These are phyloP conservation scores for Fraxinus angustifolia DNA, from an alignment of 305 asterid genomes.

Conservation along the genomic window DNA sequence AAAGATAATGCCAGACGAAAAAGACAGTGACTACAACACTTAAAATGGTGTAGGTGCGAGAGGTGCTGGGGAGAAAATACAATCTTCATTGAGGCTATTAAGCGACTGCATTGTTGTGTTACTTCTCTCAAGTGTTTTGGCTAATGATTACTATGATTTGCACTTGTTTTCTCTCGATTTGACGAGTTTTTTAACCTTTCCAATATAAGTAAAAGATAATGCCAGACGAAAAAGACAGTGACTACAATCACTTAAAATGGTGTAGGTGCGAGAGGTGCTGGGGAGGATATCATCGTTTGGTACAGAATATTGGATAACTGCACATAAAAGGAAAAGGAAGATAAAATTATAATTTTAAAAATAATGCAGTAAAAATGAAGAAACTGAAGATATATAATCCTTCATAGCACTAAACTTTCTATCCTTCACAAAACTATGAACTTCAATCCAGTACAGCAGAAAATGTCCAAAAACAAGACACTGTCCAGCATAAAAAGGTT, in stretches of 20 bases:
- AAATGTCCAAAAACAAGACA: not conserved
- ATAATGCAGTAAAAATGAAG: not conserved
- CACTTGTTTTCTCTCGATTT: not conserved
- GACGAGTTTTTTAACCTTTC: not conserved
- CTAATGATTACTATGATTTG: not conserved
- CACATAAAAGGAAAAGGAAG: not conserved
- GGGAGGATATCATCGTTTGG: not conserved
- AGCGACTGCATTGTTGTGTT: not conserved
- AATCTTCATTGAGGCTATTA: not conserved
- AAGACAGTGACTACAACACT: too few species aligned
- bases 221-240: not conserved
- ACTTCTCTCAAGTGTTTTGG: not conserved
- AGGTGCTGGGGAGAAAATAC: too few species aligned
- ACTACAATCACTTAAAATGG: not conserved
- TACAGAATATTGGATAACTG: not conserved
- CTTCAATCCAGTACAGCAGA: not conserved
- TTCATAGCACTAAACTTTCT: not conserved
- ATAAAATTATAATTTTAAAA: not conserved
- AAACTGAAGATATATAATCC: not conserved
- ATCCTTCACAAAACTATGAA: not conserved
- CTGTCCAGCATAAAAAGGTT: not conserved
- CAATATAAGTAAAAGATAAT: not conserved
- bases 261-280: not conserved
- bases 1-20: not conserved
- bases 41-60: too few species aligned